Conservation (phyloP, 148 eudicot species). For the Heliosperma pusillum region DNA sequence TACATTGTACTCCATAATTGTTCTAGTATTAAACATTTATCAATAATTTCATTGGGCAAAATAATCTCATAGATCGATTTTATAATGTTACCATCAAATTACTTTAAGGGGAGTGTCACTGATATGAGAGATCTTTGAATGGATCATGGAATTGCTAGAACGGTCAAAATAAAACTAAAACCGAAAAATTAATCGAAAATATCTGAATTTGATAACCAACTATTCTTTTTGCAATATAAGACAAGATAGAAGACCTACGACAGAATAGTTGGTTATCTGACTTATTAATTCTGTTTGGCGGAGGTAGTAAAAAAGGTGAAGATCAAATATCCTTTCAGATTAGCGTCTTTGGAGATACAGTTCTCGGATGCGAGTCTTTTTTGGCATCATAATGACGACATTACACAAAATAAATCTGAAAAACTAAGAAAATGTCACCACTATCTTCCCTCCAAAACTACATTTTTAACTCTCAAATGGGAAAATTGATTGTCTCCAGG, state of each 20-base stretch:
- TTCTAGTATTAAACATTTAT: too few relatives aligned
- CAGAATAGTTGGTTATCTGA: too few relatives aligned
- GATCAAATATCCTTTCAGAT: neutral
- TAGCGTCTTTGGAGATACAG: neutral
- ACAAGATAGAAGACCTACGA: neutral
- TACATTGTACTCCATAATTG: neutral
- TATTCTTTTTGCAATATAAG: too few relatives aligned
- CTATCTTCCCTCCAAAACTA: neutral
- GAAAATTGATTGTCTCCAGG: constrained; percentile 1
- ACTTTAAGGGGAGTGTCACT: too few relatives aligned
- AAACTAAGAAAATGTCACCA: neutral
- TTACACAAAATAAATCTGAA: constrained; percentile 13
- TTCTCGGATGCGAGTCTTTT: neutral
- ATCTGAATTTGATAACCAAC: too few relatives aligned
- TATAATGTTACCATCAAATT: too few relatives aligned
- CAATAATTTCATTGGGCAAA: too few relatives aligned
- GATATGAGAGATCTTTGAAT: too few relatives aligned
- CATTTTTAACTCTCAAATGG: neutral
- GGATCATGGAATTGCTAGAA: too few relatives aligned
- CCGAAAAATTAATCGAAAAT: too few relatives aligned
- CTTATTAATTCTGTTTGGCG: neutral
- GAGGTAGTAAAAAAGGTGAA: neutral
- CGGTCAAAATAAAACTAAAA: too few relatives aligned
- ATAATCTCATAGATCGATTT: too few relatives aligned
- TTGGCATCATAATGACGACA: neutral